Evolutionary conservation across 1,284 basidiomycete genomes (phyloP), one percentile per base, ranked within the genome.

Genomic region (Moesziomyces aphidis): DNA sequence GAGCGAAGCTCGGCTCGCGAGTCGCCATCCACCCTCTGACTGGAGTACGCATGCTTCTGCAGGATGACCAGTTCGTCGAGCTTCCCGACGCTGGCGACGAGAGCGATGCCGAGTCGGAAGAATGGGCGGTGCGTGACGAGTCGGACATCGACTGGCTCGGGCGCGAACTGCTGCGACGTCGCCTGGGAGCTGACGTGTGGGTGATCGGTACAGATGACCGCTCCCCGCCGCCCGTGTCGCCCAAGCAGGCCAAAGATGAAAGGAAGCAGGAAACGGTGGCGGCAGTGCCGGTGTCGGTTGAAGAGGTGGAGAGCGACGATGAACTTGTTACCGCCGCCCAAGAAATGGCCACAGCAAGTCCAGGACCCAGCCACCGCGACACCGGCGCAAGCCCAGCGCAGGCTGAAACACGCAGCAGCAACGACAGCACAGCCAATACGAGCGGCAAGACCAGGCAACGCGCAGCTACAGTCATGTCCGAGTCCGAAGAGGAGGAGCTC

Each of bases 101-200:
- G 1, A 21, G 49, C 10, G 52, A 64, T 2, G 72, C 55, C 9
- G 60, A 66, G 11, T 23, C 31, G 5, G 65, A 52, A 8, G 67
- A 56, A 36, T 61, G 69, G 58, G 61, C 57, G 5, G 51, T 60
- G 10, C 43, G 73, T 7, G 78, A 79, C 39, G 78, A 79, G 28
- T 56, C 46, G 10, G 77, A 78, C 26, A 43, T 80, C 24, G 76
- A 80, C 61, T 78, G 76, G 73, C 74, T 80, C 9, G 78, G 76
- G 34, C 55, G 50, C 10, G 76, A 80, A 48, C 45, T 80, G 23
- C 53, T 76, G 46, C 57, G 51, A 17, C 61, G 65, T 34, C 66
- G 51, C 44, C 39, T 55, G 5, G 76, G 76, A 11, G 70, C 64
- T 19, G 47, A 70, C 4, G 58, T 71, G 17, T 80, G 76, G 71